These are phyloP conservation scores for Rhizopus arrhizus DNA, from an alignment of 371 early-diverging fungal genomes.

Conservation along the genomic window DNA sequence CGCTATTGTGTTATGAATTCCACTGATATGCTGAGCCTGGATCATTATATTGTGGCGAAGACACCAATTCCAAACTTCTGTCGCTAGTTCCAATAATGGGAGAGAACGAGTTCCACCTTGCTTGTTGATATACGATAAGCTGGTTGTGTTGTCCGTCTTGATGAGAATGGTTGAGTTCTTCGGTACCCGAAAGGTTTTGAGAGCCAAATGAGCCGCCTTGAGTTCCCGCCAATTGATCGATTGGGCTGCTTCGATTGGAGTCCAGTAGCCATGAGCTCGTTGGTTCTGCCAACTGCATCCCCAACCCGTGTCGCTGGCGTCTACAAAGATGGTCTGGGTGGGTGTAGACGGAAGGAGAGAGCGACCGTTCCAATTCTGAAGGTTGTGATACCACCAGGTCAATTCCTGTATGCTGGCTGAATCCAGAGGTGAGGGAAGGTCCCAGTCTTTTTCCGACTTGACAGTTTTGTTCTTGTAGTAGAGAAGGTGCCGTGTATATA, in stretches of 20 bases:
- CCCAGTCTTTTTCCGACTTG: constrained; percentile 16
- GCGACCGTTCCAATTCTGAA: constrained; percentile 15
- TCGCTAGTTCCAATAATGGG: constrained; percentile 7
- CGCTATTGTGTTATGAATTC: constrained; percentile 4
- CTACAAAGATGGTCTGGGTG: constrained; percentile 4
- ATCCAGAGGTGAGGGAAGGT: not conserved
- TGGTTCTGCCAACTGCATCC: constrained; percentile 5
- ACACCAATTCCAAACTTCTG: constrained; percentile 12
- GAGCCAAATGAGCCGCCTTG: constrained; percentile 9
- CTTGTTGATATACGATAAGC: constrained; percentile 11
- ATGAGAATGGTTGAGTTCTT: constrained; percentile 4
- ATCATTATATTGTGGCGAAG: not conserved
- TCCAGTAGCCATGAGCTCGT: constrained; percentile 8
- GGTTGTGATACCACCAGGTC: constrained; percentile 12
- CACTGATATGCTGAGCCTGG: constrained; percentile 8
- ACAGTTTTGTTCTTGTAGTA: constrained; percentile 15
- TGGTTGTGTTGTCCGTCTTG: constrained; percentile 7
- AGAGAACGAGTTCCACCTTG: constrained; percentile 10
- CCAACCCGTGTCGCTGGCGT: constrained; percentile 9
- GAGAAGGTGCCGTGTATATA: constrained; percentile 21
- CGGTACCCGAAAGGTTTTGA: constrained; percentile 3
- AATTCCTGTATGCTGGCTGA: constrained; percentile 2
- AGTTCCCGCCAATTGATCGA: constrained; percentile 36
- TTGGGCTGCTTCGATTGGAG: constrained; percentile 3
- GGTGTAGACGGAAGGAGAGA: constrained; percentile 13